Conservation (phyloP, 1,139 yeast species). For the Blastobotrys raffinosifermentans region DNA sequence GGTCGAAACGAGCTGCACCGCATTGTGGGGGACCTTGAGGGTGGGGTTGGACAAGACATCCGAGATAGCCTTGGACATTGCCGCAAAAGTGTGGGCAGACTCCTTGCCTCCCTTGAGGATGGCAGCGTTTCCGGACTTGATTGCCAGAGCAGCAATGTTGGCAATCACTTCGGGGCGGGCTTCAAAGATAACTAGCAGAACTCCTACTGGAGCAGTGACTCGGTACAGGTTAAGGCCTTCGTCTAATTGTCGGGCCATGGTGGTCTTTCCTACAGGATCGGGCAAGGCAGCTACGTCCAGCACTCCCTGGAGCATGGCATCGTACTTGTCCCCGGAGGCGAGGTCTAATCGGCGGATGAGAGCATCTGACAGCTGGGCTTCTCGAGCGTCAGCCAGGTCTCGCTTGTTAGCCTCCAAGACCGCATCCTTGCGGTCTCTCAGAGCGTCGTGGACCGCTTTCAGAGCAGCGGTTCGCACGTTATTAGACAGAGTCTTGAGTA, state of each 20-base stretch:
- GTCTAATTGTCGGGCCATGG: constrained; percentile 78
- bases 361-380: constrained; percentile 55
- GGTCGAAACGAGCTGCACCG: constrained; percentile 81
- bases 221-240: constrained; percentile 77
- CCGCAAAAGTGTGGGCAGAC: constrained; percentile 73
- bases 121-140: constrained; percentile 89
- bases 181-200: constrained; percentile 85
- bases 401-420: constrained; percentile 66
- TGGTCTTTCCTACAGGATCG: constrained; percentile 86
- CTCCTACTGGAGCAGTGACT: constrained; percentile 93
- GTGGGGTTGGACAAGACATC: constrained; percentile 52
- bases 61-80: constrained; percentile 69
- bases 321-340: constrained; percentile 76
- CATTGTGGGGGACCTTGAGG: constrained; percentile 59
- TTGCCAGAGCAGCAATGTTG: constrained; percentile 89
- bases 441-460: constrained; percentile 61
- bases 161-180: constrained; percentile 98
- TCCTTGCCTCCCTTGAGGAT: constrained; percentile 97
- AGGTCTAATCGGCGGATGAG: constrained; percentile 80
- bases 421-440: constrained; percentile 49
- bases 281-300: constrained; percentile 81
- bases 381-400: constrained; percentile 67
- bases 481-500: constrained; percentile 68
- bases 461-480: constrained; percentile 71
- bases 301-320: constrained; percentile 90